These are phyloP conservation scores for Tillandsia leiboldiana DNA, from an alignment of 176 grass and related monocot species.

Conservation along the genomic window DNA sequence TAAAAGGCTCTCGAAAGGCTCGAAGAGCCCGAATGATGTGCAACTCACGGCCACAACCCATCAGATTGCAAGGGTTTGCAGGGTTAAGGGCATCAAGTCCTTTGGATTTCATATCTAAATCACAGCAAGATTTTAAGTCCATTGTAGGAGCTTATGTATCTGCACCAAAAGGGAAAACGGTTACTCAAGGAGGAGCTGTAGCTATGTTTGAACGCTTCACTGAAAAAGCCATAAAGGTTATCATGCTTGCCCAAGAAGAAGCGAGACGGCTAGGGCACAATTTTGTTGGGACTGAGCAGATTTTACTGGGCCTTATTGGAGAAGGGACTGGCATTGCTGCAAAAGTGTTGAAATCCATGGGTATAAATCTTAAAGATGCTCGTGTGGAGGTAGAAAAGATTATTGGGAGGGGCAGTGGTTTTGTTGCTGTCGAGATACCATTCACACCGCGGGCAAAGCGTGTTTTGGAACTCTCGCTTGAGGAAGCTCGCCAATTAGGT, in stretches of 20 bases:
- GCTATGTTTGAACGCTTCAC: constrained; percentile 91
- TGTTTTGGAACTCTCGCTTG: constrained; percentile 74
- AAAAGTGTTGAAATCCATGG: constrained; percentile 98
- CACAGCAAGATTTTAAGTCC: constrained; percentile 21
- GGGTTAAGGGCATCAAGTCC: constrained; percentile 35
- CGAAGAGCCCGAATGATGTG: constrained; percentile 41
- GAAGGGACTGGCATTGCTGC: constrained; percentile 91
- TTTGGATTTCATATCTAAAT: constrained; percentile 21
- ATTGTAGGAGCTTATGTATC: constrained; percentile 38
- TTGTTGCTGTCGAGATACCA: constrained; percentile 91
- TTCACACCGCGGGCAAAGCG: constrained; percentile 86
- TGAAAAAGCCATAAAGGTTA: constrained; percentile 89
- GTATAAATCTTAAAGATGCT: constrained; percentile 95
- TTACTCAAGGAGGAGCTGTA: constrained; percentile 30
- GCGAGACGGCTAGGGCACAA: constrained; percentile 85
- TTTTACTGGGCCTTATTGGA: constrained; percentile 80
- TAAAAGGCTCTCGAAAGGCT: constrained; percentile 22
- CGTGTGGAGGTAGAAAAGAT: constrained; percentile 94
- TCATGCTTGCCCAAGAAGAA: constrained; percentile 96
- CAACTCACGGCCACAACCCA: constrained; percentile 15
- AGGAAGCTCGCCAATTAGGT: constrained; percentile 92
- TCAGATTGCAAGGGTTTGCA: constrained; percentile 48
- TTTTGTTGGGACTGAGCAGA: constrained; percentile 86
- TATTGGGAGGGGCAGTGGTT: constrained; percentile 83
- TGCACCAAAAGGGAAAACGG: constrained; percentile 11